phyloP scores from a whole-genome alignment of 2,329 filamentous ascomycete species.

The Neonectria hederae region DNA sequence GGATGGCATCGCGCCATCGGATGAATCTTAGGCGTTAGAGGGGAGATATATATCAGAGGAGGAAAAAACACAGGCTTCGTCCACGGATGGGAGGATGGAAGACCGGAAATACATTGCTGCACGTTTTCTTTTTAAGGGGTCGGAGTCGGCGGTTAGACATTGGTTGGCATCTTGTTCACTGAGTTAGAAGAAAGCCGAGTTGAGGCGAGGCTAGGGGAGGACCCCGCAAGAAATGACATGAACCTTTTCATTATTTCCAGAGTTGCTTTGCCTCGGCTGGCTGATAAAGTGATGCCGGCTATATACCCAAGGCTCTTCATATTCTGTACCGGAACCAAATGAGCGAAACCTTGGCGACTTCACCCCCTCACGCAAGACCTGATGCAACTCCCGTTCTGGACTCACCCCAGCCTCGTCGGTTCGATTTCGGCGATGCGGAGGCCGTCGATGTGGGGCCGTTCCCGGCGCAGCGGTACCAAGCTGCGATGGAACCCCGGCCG shows the following conservation, averaged over 20 bases:
- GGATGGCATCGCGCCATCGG: slow-evolving; percentile 40
- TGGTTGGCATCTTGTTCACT: slow-evolving; percentile 31
- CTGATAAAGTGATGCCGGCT: not conserved
- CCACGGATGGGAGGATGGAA: slow-evolving; percentile 8
- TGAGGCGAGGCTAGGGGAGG: slow-evolving; percentile 26
- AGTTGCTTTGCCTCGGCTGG: not conserved
- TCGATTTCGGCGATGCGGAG: not conserved
- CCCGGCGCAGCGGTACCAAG: slow-evolving; percentile 18
- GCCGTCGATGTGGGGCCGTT: slow-evolving; percentile 13
- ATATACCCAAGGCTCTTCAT: not conserved
- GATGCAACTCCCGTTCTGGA: not conserved
- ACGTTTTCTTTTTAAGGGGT: slow-evolving; percentile 32
- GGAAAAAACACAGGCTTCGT: slow-evolving; percentile 20
- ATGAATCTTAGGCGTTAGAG: slow-evolving; percentile 37
- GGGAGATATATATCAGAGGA: slow-evolving; percentile 36
- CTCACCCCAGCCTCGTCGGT: not conserved
- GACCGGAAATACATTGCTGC: slow-evolving; percentile 14
- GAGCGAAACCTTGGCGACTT: too few species aligned
- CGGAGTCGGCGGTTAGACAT: slow-evolving; percentile 40
- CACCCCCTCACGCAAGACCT: not conserved
- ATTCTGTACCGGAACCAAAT: not conserved
- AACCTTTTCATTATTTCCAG: slow-evolving; percentile 8
- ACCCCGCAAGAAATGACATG: slow-evolving; percentile 24
- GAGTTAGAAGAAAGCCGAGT: slow-evolving; percentile 34
- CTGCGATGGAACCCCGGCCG: not conserved